Percentiles rank a stretch among this genome's conserved stretches.
These are phyloP conservation scores for Penicillium rolfsii DNA, from an alignment of 2,329 filamentous ascomycete genomes.

Conservation along the genomic window DNA sequence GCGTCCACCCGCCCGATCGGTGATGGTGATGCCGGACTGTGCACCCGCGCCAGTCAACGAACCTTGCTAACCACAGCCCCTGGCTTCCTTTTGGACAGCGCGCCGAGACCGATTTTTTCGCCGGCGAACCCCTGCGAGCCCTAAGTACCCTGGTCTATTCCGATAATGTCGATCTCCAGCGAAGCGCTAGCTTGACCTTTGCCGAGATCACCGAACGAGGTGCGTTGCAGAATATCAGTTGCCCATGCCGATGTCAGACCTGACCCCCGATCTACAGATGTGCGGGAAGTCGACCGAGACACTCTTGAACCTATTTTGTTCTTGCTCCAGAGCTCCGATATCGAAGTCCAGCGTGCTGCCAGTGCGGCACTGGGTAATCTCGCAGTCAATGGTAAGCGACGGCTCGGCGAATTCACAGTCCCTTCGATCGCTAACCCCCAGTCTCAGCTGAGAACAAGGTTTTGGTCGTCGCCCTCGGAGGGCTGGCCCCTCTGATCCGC, in stretches of 20 bases:
- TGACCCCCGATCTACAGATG: slow-evolving; percentile 65
- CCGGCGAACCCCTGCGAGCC: slow-evolving; percentile 88
- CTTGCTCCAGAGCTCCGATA: slow-evolving; percentile 90
- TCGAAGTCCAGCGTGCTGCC: slow-evolving; percentile 94
- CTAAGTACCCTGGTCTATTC: slow-evolving; percentile 96
- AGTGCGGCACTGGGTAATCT: slow-evolving; percentile 95
- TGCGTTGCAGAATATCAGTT: slow-evolving; percentile 44
- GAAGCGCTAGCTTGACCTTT: slow-evolving; percentile 96
- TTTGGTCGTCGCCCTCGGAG: slow-evolving; percentile 88
- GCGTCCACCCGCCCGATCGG: slow-evolving; percentile 33
- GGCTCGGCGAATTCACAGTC: slow-evolving; percentile 15
- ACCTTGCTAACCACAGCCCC: slow-evolving; percentile 22
- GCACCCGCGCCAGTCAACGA: background rate
- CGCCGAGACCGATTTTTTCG: slow-evolving; percentile 97
- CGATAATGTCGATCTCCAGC: slow-evolving; percentile 96
- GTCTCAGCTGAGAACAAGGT: slow-evolving; percentile 94
- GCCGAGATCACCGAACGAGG: slow-evolving; percentile 98
- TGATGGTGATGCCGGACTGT: background rate
- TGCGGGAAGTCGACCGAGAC: slow-evolving; percentile 90
- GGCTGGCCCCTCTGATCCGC: slow-evolving; percentile 85
- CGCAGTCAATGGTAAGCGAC: slow-evolving; percentile 80
- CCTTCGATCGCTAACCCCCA: slow-evolving; percentile 46
- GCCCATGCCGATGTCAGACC: slow-evolving; percentile 15
- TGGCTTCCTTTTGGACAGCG: slow-evolving; percentile 60
- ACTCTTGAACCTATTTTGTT: slow-evolving; percentile 96